Evolutionary conservation across 306 rosid genomes (phyloP).

Genomic region (Vigna angularis): DNA sequence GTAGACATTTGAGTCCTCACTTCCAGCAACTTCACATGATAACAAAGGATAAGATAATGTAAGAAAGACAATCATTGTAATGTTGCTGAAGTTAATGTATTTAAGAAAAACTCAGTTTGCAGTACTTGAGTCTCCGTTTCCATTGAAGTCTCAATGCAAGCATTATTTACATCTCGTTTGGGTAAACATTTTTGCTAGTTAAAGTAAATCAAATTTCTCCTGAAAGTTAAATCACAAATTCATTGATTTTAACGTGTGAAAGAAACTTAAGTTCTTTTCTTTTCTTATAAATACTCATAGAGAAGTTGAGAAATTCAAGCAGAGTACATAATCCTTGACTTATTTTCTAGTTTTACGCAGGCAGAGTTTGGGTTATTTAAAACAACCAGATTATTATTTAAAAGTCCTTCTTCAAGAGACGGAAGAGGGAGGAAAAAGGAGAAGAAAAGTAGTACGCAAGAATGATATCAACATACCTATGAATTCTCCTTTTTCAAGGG

Average conservation of each 20-base stretch:
- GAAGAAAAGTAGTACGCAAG: neutral
- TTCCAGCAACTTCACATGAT: slow-evolving; percentile 78
- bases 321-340: slow-evolving; percentile 3
- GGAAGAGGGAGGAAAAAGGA: neutral
- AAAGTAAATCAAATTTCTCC: neutral
- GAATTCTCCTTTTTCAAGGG: slow-evolving; percentile 96
- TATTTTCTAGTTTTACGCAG: neutral
- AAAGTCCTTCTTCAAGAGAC: slow-evolving; percentile 29
- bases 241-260: neutral
- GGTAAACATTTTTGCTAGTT: neutral
- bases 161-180: neutral
- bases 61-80: slow-evolving; percentile 36
- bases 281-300: neutral
- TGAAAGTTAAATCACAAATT: neutral
- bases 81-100: slow-evolving; percentile 12
- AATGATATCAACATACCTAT: slow-evolving; percentile 59
- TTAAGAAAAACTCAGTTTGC: slow-evolving; percentile 21
- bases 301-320: neutral
- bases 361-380: slow-evolving; percentile 27
- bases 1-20: slow-evolving; percentile 98
- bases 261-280: too few relatives aligned
- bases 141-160: slow-evolving; percentile 20
- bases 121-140: neutral
- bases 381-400: slow-evolving; percentile 27
- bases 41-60: slow-evolving; percentile 46